Base-by-base conservation (phyloP, 1,284 basidiomycete species). In the Sphaerobolus stellatus region DNA sequence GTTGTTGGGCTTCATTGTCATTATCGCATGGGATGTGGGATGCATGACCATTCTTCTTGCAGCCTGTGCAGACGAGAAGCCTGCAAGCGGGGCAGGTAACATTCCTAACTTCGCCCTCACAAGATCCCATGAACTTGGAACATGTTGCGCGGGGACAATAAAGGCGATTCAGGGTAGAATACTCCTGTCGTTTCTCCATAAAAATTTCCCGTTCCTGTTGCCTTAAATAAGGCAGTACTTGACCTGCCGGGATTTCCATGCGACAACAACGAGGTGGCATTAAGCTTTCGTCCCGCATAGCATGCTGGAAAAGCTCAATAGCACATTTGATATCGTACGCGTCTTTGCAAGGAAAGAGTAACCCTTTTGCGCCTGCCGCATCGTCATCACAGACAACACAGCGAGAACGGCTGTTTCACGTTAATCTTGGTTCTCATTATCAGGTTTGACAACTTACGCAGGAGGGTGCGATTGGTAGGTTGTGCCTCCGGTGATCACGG, bases 81-180 rank as follows among this genome's bases (percentile, higher is more conserved):
- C 45, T 45, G 61, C 81, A 84, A 4, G 63, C 58, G 1, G 58
- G 46, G 59, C 79, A 81, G 2, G 69, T 30, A n/a, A 66, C 53
- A 2, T 48, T 44, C 7, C 55, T 63, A 28, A 59, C 46, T 34
- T 47, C 57, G 1, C 57, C 43, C 1, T 66, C 67, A 9, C 68
- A 65, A 2, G 78, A 72, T 1, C 81, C 81, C 20, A 85, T 68
- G 66, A 84, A 85, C 0, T 66, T 56, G 3, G 79, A 81, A 60
- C 83, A 85, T 58, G 71, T 27, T 61, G 69, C 44, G 31, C 67
- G 68, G n/a, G 66, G 63, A 58, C 78, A 79, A 54, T 79, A 80
- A 18, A 79, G 69, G 9, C 77, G 68, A 30, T 71, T 68, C 6
- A 65, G 57, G 2, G 73, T 73, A 20, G 59, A 31, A 48, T 72